These are phyloP conservation scores for Metschnikowia bowlesiae DNA, from an alignment of 805 yeast genomes.

Conservation along the genomic window DNA sequence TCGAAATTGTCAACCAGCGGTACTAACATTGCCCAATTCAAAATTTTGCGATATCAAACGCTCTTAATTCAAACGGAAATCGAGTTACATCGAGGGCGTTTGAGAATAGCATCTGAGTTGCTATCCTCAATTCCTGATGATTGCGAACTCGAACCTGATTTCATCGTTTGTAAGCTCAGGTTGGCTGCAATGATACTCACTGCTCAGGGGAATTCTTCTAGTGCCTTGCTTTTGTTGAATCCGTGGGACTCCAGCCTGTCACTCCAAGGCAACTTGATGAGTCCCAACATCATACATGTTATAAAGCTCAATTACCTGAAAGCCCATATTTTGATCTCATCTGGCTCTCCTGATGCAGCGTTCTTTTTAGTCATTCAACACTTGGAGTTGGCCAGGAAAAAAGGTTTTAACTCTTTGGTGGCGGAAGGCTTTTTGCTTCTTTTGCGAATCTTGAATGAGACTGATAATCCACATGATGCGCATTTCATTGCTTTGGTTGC, in stretches of 20 bases:
- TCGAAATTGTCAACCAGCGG: not conserved
- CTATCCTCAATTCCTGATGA: constrained; percentile 28
- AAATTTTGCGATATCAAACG: constrained; percentile 38
- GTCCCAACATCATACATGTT: constrained; percentile 38
- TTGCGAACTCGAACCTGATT: constrained; percentile 9
- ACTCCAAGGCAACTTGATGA: not conserved
- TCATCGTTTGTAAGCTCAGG: constrained; percentile 4
- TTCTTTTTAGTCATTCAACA: constrained; percentile 48
- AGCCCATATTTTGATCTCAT: constrained; percentile 38
- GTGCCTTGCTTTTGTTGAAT: not conserved
- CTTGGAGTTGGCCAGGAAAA: constrained; percentile 42
- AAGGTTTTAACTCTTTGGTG: constrained; percentile 42
- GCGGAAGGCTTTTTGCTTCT: constrained; percentile 47
- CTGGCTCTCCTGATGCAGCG: constrained; percentile 46
- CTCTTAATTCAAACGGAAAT: constrained; percentile 35
- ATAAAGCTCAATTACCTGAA: constrained; percentile 46
- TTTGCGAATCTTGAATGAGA: constrained; percentile 39
- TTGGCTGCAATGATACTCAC: constrained; percentile 7
- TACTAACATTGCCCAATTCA: constrained; percentile 33
- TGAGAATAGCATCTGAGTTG: constrained; percentile 29
- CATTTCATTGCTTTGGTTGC: constrained; percentile 34
- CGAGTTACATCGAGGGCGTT: constrained; percentile 37
- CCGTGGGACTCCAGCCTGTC: not conserved
- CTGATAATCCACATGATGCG: constrained; percentile 43
- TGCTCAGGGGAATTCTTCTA: constrained; percentile 24